Evolutionary conservation across 176 grass and related monocot species (phyloP), one percentile per base, ranked within the genome.

Genomic region (Areca catechu): DNA sequence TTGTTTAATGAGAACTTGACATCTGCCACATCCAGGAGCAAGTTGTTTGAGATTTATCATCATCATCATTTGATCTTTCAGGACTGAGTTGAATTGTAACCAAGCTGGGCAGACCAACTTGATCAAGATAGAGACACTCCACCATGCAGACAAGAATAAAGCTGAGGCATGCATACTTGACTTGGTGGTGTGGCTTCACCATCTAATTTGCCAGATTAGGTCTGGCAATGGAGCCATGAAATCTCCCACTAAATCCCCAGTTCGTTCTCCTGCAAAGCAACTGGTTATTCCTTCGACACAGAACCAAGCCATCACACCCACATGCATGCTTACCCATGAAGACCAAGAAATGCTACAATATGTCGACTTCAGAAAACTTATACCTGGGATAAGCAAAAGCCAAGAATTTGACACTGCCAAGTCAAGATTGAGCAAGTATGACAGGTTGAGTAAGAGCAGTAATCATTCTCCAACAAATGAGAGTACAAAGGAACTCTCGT

Each of bases 101-200:
- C 24, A 22, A 15, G 22, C 29, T 24, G 6, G 19, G 14, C 53
- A 18, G 4, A 25, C 22, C 53, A 60, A 70, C 16, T 50, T 61
- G 43, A 66, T 64, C 61, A 79, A 63, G 70, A 81, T 79, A 29
- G 67, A 82, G 62, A 77, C 79, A 20, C 67, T 90, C 43, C 54
- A 82, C 43, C 63, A 85, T 71, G 87, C 75, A 49, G 73, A 85
- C 34, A 79, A 73, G 54, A 60, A 73, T 34, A 85, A 85, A 59
- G 81, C 67, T 16, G 87, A 90, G 65, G 20, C 56, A 18, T 69
- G 62, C 50, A 79, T 90, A 67, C 56, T 79, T 9, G 78, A 82
- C 0, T 67, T 82, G 58, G 72, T 90, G 16, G 54, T 85, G 24
- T 71, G 34, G 60, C 82, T 85, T 58, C 75, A 86, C 34, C 47